phyloP scores from a whole-genome alignment of 139 green algal species.

The Chlamydomonas urium region DNA sequence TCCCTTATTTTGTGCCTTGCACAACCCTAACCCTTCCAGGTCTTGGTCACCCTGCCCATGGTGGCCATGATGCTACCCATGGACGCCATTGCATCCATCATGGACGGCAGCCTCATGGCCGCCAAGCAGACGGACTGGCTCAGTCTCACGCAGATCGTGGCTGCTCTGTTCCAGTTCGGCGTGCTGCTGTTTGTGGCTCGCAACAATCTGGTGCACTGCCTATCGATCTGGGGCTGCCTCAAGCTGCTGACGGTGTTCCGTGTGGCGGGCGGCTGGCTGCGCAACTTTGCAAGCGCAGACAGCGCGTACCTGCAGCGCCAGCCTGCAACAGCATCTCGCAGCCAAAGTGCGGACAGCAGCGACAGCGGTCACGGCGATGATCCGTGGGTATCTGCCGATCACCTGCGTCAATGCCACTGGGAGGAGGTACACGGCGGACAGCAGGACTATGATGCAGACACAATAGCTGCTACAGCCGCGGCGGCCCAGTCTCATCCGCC shows the following conservation, averaged over 20 bases:
- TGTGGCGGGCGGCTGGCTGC: neutral
- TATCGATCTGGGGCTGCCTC: constrained; percentile 33
- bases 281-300: constrained; percentile 13
- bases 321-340: neutral
- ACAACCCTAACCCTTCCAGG: constrained; percentile 24
- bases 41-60: constrained; percentile 38
- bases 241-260: constrained; percentile 32
- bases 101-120: constrained; percentile 53
- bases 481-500: too few relatives aligned
- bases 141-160: constrained; percentile 28
- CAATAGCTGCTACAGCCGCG: too few relatives aligned
- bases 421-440: too few relatives aligned
- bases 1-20: too few relatives aligned
- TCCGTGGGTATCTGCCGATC: too few relatives aligned
- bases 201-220: constrained; percentile 14
- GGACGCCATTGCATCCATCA: constrained; percentile 42
- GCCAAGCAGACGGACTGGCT: constrained; percentile 48
- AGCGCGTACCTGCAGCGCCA: neutral
- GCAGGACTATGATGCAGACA: too few relatives aligned
- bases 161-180: constrained; percentile 21
- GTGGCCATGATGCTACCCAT: constrained; percentile 39
- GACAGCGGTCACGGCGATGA: too few relatives aligned
- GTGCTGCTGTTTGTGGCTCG: constrained; percentile 21
- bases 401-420: too few relatives aligned
- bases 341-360: neutral